Base-by-base conservation (phyloP, 768 basidiomycete species). In the Coprinopsis marcescibilis region DNA sequence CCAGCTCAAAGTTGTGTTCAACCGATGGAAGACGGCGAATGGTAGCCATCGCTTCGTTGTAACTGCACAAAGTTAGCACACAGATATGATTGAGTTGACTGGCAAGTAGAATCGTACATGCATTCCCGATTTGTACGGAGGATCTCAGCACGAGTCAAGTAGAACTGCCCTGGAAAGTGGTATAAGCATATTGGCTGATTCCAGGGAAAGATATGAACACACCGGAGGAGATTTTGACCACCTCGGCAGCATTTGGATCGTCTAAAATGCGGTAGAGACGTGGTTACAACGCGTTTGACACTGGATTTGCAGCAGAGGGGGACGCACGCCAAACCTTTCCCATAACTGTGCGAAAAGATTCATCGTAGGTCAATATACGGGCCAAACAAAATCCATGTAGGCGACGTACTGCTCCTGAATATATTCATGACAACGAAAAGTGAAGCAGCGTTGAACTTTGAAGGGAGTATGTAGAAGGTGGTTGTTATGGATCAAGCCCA, bases 261-360 rank as follows among this genome's bases (percentile, higher is more conserved):
- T 93, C 92, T 94, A 60, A 52, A 55, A 52, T n/a, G 10, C n/a
- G 19, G 12, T 23, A 15, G 54, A 17, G 25, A n/a, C 39, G 51
- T 54, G 26, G 19, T 34, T 29, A 29, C 62, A 52, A 43, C 37
- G 33, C 36, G 46, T 51, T 50, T 38, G n/a, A n/a, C n/a, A n/a
- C 26, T 37, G 43, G 46, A 37, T 36, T 26, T 52, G 38, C 14
- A 35, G 49, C 36, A 46, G 39, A 44, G 47, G 43, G 48, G 53
- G 32, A 81, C 91, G 65, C 65, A 94, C 93, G 89, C 91, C 91
- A 94, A 64, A 96, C 91, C 78, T 83, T 90, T 53, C 89, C 85
- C 50, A 93, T 76, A 29, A 95, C 92, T 94, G 8, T 20, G 54
- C 41, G 43, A 48, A 21, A 53, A 45, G 35, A 26, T 54, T 43